phyloP scores from a whole-genome alignment of 2,329 filamentous ascomycete genomes.

The Clonostachys rosea region DNA sequence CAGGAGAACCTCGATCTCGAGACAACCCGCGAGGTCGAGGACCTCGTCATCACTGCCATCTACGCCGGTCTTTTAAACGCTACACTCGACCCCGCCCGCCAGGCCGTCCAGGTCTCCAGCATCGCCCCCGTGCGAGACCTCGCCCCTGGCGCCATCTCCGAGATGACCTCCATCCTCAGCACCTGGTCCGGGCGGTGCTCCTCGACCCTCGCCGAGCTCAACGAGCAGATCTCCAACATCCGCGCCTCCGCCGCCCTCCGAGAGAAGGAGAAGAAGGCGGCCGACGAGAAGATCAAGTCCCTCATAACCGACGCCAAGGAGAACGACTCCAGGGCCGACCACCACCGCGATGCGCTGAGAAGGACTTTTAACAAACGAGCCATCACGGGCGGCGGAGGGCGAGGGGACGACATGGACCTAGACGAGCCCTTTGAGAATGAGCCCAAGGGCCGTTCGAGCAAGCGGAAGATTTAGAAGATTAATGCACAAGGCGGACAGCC shows the following conservation, averaged over 20 bases:
- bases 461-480: slow-evolving; percentile 43
- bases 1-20: slow-evolving; percentile 62
- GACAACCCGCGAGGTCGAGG: slow-evolving; percentile 69
- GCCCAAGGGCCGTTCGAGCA: slow-evolving; percentile 44
- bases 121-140: slow-evolving; percentile 86
- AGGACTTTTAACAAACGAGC: not conserved
- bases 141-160: slow-evolving; percentile 64
- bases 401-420: slow-evolving; percentile 49
- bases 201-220: slow-evolving; percentile 67
- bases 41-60: slow-evolving; percentile 80
- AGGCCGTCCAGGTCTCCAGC: slow-evolving; percentile 71
- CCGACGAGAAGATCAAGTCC: slow-evolving; percentile 41
- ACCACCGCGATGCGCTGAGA: slow-evolving; percentile 6
- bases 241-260: slow-evolving; percentile 51
- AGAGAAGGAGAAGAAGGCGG: slow-evolving; percentile 41
- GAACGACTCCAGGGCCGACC: slow-evolving; percentile 22
- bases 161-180: slow-evolving; percentile 63
- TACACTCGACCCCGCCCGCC: slow-evolving; percentile 75
- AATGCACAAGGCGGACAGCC: not conserved
- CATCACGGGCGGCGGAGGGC: slow-evolving; percentile 5
- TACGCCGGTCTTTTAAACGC: slow-evolving; percentile 80
- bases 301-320: slow-evolving; percentile 43
- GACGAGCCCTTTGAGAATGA: slow-evolving; percentile 47
- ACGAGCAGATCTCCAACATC: slow-evolving; percentile 67
- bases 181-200: slow-evolving; percentile 79